Conservation (phyloP, 225 moss, liverwort and hornwort species). For the Ulota crispa region DNA sequence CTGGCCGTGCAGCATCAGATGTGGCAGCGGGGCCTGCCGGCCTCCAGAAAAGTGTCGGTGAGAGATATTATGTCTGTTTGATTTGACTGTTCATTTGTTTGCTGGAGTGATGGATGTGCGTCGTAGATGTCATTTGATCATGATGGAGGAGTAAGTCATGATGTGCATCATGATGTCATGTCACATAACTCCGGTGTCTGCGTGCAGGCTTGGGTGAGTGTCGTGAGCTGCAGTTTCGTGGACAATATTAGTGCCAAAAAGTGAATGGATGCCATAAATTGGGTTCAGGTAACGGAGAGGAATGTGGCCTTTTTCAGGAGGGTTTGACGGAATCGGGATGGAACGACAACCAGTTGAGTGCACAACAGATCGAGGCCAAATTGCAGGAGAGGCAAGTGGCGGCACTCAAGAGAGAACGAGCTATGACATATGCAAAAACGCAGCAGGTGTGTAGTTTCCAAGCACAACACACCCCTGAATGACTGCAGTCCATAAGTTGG, state of each 20-base stretch:
- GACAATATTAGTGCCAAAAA: not conserved
- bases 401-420: constrained; percentile 87
- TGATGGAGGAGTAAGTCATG: not conserved
- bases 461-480: not conserved
- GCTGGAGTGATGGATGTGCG: not conserved
- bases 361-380: constrained; percentile 74
- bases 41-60: constrained; percentile 42
- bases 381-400: constrained; percentile 83
- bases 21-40: constrained; percentile 46
- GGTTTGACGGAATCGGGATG: constrained; percentile 60
- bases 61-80: not conserved
- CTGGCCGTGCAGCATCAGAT: constrained; percentile 49
- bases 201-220: not conserved
- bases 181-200: not conserved
- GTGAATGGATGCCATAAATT: not conserved
- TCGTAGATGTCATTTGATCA: not conserved
- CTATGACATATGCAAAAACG: constrained; percentile 79
- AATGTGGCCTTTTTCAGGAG: constrained; percentile 26
- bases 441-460: constrained; percentile 57
- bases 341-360: constrained; percentile 63
- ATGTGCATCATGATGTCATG: not conserved
- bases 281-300: not conserved
- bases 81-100: not conserved
- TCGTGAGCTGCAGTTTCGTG: not conserved
- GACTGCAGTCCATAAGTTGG: not conserved